These are phyloP conservation scores for Artemisia tridentata DNA, from an alignment of 129 eudicot species.

Conservation along the genomic window DNA sequence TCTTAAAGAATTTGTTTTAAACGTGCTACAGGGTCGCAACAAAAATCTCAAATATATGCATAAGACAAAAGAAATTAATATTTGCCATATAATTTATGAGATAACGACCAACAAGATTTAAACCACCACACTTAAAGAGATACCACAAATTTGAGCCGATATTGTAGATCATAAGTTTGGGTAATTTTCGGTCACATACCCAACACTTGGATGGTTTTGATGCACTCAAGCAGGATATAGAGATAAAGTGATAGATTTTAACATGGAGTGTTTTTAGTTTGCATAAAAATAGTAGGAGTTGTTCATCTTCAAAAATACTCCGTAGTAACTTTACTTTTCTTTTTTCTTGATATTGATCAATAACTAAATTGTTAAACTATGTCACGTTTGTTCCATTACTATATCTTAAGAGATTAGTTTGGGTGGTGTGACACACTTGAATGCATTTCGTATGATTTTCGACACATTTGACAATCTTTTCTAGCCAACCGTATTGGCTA, in stretches of 20 bases:
- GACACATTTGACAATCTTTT: no score
- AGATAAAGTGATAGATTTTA: not conserved
- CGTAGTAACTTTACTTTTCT: no score
- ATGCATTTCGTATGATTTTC: no score
- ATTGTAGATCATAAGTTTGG: not conserved
- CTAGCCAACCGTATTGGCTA: no score
- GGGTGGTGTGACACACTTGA: no score
- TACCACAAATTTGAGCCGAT: constrained; percentile 18
- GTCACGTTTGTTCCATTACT: no score
- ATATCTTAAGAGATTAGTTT: no score
- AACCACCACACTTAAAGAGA: constrained; percentile 9
- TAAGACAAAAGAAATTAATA: not conserved
- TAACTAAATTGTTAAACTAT: no score
- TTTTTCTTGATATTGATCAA: no score
- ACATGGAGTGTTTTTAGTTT: constrained; percentile 1
- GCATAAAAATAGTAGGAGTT: not conserved
- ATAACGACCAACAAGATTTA: constrained; percentile 11
- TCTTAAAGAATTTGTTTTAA: no score
- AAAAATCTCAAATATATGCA: not conserved
- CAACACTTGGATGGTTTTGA: constrained; percentile 26
- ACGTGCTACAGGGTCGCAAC: not conserved
- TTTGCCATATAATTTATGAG: not conserved
- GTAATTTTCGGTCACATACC: not conserved
- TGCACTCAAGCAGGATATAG: not conserved
- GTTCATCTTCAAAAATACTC: no score